Evolutionary conservation across 1,284 basidiomycete genomes (phyloP).

Genomic region (Heterobasidion parviporum): DNA sequence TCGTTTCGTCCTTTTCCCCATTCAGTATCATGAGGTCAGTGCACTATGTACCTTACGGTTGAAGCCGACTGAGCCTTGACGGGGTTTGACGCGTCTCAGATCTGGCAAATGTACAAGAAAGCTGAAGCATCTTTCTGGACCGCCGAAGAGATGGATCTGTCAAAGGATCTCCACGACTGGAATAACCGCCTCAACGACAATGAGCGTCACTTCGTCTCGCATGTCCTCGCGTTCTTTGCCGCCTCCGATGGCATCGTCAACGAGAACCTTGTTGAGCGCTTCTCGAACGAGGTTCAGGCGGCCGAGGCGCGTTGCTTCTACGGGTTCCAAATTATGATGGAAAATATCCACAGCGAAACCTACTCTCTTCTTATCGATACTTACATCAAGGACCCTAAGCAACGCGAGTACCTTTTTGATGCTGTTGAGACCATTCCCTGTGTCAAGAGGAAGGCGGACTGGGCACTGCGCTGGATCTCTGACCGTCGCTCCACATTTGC

Average conservation of each 20-base stretch:
- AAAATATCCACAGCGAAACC: slow-evolving; percentile 95
- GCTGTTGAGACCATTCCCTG: slow-evolving; percentile 94
- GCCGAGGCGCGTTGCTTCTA: slow-evolving; percentile 98
- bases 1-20: slow-evolving; percentile 90
- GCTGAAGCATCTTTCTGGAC: slow-evolving; percentile 95
- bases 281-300: slow-evolving; percentile 90
- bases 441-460: slow-evolving; percentile 87
- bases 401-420: slow-evolving; percentile 87
- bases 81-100: slow-evolving; percentile 36
- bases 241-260: slow-evolving; percentile 98
- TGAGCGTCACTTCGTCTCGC: slow-evolving; percentile 94
- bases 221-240: slow-evolving; percentile 95
- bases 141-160: slow-evolving; percentile 96
- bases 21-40: slow-evolving; percentile 84
- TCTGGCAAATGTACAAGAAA: slow-evolving; percentile 97
- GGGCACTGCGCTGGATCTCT: slow-evolving; percentile 92
- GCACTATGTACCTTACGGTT: not conserved
- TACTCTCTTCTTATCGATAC: slow-evolving; percentile 98
- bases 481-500: slow-evolving; percentile 81
- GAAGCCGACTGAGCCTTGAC: not conserved
- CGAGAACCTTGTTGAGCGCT: slow-evolving; percentile 93
- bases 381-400: slow-evolving; percentile 85
- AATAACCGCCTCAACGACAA: slow-evolving; percentile 87
- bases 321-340: slow-evolving; percentile 99
- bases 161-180: slow-evolving; percentile 92